Evolutionary conservation across 345 rosid species (phyloP), one percentile per base, ranked within the genome.

Genomic region (Gossypium thurberi): DNA sequence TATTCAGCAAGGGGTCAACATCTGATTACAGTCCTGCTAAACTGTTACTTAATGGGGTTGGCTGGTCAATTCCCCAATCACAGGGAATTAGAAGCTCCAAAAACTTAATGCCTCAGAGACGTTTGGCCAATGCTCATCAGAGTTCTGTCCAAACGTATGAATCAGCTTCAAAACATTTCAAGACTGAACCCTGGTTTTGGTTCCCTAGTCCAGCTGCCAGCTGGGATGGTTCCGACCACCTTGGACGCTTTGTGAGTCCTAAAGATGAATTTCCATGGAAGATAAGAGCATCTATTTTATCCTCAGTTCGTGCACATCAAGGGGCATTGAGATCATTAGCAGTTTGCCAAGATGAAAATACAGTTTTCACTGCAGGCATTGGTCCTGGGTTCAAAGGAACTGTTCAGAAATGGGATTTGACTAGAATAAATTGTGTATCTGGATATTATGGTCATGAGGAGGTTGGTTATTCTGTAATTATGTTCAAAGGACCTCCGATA

Each of bases 401-500:
- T 51, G 90, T 93, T 61, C 96, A 87, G 79, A 93, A 87, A 84
- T 93, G 98, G 97, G 98, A 93, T 70, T 88, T 93, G 71, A 78
- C 90, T 48, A 88, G 89, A 87, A 81, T 91, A 77, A 90, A 83
- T 80, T 86, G 94, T 72, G 77, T 87, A 56, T 91, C 88, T 50
- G 89, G 96, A 65, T 93, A 93, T 86, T 81, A 90, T 87, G 98
- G 91, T 69, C 98, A 93, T 79, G 98, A 93, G 78, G 98, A 93
- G 98, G 98, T 93, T 77, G 42, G 92, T 74, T 80, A 71, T 78
- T 70, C 40, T 63, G 57, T 69, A 72, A 59, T 55, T 65, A 48
- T 58, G 37, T 67, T 25, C 44, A 25, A 70, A 51, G 59, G 71
- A 65, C 52, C 43, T 69, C 21, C 4, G 4, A 42, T 42, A 20